Evolutionary conservation across 2,329 filamentous ascomycete species (phyloP).

Genomic region (Neonectria sp.): DNA sequence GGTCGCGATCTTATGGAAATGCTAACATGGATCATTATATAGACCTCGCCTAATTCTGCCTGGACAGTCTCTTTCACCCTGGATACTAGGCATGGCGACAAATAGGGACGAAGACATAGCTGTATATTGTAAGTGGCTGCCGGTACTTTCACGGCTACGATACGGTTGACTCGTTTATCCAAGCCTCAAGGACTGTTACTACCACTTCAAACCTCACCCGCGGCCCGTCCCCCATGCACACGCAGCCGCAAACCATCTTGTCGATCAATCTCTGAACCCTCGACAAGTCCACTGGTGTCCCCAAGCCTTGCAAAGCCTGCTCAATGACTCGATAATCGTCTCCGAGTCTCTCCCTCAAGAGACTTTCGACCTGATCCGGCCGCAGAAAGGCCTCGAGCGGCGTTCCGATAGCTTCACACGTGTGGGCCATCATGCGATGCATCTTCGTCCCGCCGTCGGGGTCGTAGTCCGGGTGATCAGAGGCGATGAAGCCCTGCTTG

Average conservation of each 20-base stretch:
- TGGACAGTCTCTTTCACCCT: not conserved
- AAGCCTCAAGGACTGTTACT: not conserved
- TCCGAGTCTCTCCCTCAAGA: not conserved
- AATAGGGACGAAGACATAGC: not conserved
- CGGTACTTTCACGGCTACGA: not conserved
- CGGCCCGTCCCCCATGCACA: not conserved
- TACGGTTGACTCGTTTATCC: not conserved
- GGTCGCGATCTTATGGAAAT: not conserved
- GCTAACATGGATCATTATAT: not conserved
- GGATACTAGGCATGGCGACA: not conserved
- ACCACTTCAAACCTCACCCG: not conserved
- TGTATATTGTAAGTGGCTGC: not conserved
- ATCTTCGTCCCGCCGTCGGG: not conserved
- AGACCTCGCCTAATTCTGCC: not conserved
- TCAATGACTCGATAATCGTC: not conserved
- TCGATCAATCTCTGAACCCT: not conserved
- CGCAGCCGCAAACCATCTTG: not conserved
- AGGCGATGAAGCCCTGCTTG: not conserved
- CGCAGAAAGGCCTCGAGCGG: not conserved
- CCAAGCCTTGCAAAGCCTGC: not conserved
- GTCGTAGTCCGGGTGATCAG: not conserved
- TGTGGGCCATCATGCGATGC: not conserved
- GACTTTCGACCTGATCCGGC: not conserved
- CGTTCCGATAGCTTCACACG: not conserved
- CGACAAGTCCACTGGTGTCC: not conserved